Evolutionary conservation across 345 rosid genomes (phyloP), one percentile per base, ranked within the genome.

Genomic region (Combretum micranthum): DNA sequence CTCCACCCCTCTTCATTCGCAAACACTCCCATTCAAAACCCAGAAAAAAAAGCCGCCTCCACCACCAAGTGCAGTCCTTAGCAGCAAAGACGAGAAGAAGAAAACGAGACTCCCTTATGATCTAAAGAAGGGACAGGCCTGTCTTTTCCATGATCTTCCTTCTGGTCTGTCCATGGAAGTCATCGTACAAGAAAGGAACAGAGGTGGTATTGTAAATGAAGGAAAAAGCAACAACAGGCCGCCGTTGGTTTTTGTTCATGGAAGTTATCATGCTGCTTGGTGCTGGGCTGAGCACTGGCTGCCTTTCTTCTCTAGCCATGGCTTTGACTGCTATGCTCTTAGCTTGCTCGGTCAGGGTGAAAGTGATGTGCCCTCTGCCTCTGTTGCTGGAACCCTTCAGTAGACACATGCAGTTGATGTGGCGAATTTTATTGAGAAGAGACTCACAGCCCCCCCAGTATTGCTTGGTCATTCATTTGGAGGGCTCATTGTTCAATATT

Each of bases 211-310:
- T n/a, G n/a, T n/a, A 42, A 61, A 46, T 13, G 50, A 19, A 15
- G 58, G 17, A 19, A 50, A 45, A 26, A 62, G 59, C 15, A 63
- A 67, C 13, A 32, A 7, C 39, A 32, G 9, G 6, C 90, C 90
- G 45, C 87, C 95, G 39, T 67, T 91, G 66, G 83, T 91, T 32
- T 86, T 91, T 70, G 77, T 88, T 42, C 96, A 91, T 66, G 96
- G 96, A 26, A 91, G 98, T 75, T 88, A 88, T 20, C 96, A 88
- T 70, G 90, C 98, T 46, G 95, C 98, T 73, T 86, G 98, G 98
- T 88, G 87, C 71, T 88, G 98, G 98, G 95, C 90, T 72, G 96
- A 83, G 63, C 71, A 83, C 50, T 91, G 98, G 96, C 63, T 91
- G 63, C 85, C 95, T 46, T 86, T 86, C 80, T 88, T 91, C 64